Evolutionary conservation across 75 land plant genomes (phyloP), one percentile per base, ranked within the genome.

Genomic region (Picea glauca): DNA sequence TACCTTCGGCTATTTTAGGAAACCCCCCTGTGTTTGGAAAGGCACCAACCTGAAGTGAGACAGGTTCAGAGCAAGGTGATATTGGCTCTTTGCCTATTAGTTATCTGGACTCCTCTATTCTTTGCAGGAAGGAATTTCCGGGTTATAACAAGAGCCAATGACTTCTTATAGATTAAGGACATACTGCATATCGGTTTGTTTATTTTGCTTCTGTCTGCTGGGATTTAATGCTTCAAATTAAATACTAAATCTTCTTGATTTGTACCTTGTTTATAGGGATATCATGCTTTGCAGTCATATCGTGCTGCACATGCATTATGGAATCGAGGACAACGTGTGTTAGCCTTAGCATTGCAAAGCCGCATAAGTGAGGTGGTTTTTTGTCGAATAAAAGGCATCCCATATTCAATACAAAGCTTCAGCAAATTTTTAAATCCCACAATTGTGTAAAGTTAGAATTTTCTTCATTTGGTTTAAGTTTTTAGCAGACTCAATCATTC

Each of bases 301-400:
- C 82, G 98, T 75, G 87, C 91, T 54, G 93, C 96, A 56, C 96
- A 94, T 83, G 84, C 86, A 30, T 76, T 94, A 56, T 94, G 97
- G 97, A 89, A 85, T 58, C 86, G 83, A 63, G 96, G 92, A 17
- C 90, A 89, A 13, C 77, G 75, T 59, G 84, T 93, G 2, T 79
- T 94, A 74, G 98, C 98, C 11, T 82, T 93, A 62, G 92, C 96
- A 76, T 80, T 94, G 74, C 98, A 94, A 81, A 91, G 93, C 66
- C 85, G 98, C 14, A 91, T 94, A 13, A 94, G 98, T 81, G 98
- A 94, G 98, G 98, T 94, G 76, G 11, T n/a, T 43, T 46, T 70
- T 46, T 75, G n/a, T 58, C 33, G 30, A 75, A 30, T 57, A 62
- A 75, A 9, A 70, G 74, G 9, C 74, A 43, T 2, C 33, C 56